phyloP scores from a whole-genome alignment of 1,284 basidiomycete species.

The Puccinia sorghi region DNA sequence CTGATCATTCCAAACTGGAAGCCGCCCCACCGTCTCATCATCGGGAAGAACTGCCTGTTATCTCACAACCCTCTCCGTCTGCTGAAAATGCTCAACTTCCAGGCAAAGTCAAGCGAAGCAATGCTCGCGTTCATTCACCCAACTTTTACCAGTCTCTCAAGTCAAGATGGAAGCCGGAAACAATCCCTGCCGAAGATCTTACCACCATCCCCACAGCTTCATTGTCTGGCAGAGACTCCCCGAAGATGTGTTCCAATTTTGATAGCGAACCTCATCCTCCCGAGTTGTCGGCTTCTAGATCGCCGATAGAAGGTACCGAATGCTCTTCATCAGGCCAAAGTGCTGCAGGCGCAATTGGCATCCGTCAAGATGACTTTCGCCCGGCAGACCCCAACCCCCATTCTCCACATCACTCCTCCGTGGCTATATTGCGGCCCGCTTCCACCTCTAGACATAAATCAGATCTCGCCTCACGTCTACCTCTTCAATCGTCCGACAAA shows the following conservation, averaged over 20 bases:
- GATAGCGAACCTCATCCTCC: not conserved
- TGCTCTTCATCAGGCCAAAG: not conserved
- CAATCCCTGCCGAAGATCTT: not conserved
- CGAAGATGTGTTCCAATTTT: slow-evolving; percentile 9
- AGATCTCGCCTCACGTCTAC: too few species aligned
- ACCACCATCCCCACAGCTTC: not conserved
- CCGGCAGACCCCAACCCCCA: too few species aligned
- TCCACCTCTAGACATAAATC: too few species aligned
- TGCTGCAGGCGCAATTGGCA: not conserved
- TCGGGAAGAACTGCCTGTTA: not conserved
- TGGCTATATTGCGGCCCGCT: too few species aligned
- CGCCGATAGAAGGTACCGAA: not conserved
- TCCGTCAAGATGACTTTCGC: too few species aligned
- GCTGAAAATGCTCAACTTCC: not conserved
- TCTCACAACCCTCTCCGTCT: not conserved
- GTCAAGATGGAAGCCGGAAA: slow-evolving; percentile 39
- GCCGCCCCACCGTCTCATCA: not conserved
- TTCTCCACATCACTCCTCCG: too few species aligned
- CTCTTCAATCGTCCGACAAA: too few species aligned
- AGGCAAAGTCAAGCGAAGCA: slow-evolving; percentile 13
- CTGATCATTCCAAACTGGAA: not conserved
- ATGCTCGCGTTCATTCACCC: slow-evolving; percentile 37
- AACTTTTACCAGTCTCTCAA: slow-evolving; percentile 47
- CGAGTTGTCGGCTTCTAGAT: not conserved
- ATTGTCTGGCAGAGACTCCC: not conserved